phyloP scores from a whole-genome alignment of 2,329 filamentous ascomycete species.

The Drechslerella coelobrocha region DNA sequence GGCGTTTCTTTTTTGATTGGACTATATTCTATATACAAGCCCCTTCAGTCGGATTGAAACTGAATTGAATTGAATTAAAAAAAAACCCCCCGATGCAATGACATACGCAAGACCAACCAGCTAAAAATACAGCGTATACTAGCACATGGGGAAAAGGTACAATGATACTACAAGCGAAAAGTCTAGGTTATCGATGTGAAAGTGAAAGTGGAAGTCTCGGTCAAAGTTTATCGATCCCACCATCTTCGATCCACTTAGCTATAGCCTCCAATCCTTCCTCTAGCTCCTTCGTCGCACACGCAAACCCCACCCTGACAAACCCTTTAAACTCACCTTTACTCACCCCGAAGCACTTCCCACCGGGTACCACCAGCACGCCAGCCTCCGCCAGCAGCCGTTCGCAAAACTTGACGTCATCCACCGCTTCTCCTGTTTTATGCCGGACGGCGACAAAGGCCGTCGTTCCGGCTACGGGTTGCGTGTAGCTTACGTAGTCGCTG shows the following conservation, averaged over 20 bases:
- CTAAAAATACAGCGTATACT: too few relatives aligned
- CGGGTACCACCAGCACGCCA: slow-evolving; percentile 77
- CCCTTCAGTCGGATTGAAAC: too few relatives aligned
- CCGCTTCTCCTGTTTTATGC: slow-evolving; percentile 62
- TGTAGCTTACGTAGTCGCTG: slow-evolving; percentile 70
- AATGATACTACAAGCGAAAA: too few relatives aligned
- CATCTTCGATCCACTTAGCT: slow-evolving; percentile 35
- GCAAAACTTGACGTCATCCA: slow-evolving; percentile 78
- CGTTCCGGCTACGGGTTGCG: slow-evolving; percentile 77
- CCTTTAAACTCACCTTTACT: slow-evolving; percentile 70
- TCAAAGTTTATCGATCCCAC: slow-evolving; percentile 23
- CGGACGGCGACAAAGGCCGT: slow-evolving; percentile 74
- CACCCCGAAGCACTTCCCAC: slow-evolving; percentile 74
- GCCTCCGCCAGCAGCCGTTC: slow-evolving; percentile 70
- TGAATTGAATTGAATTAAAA: too few relatives aligned
- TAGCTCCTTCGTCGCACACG: slow-evolving; percentile 73
- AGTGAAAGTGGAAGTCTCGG: not conserved
- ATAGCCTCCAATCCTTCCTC: slow-evolving; percentile 68
- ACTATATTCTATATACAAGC: too few relatives aligned
- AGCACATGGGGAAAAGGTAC: too few relatives aligned
- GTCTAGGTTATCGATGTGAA: not conserved
- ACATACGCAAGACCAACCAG: too few relatives aligned
- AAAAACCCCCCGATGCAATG: too few relatives aligned
- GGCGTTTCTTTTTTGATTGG: too few relatives aligned
- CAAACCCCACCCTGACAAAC: slow-evolving; percentile 79